Evolutionary conservation across 306 rosid species (phyloP), one percentile per base, ranked within the genome.

Genomic region (Medicago lupulina): DNA sequence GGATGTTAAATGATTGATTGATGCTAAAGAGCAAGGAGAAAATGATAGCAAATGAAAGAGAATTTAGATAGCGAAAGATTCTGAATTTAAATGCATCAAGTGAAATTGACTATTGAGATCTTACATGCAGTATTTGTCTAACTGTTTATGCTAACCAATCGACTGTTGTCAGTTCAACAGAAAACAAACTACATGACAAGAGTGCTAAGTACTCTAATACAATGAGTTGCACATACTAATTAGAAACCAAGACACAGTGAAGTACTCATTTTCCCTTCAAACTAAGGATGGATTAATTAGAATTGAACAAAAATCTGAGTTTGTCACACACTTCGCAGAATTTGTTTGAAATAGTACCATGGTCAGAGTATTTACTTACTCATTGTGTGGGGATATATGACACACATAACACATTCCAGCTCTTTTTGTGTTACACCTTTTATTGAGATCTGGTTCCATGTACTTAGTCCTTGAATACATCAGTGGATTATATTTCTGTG

Each of bases 31-130:
- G n/a, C 71, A 4, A 23, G 51, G 23, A 18, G 53, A 75, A 75
- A 49, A 64, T 62, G 15, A 18, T 75, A 5, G 64, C 9, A 12
- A 46, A 49, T 64, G 34, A 14, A 38, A 51, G 49, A 63, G 15
- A 69, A 28, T 28, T 23, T 46, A 23, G 46, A 28, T 43, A 49
- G 58, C 4, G 41, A 21, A 8, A 15, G 10, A 66, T 38, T 51
- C 16, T 76, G 79, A 76, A 64, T 36, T 31, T 76, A 57, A 76
- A 23, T 53, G 39, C 47, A 17, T 47, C 5, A 6, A 63, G 17
- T 57, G 12, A 3, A 39, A 21, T 66, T 65, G 28, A 38, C 43
- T 19, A 38, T 11, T 62, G 59, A 67, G 73, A 38, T 63, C 51
- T 47, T 46, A 74, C 8, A 9, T n/a, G 36, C 31, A 39, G 21